These are phyloP conservation scores for Escallonia rubra DNA, from an alignment of 129 eudicot species.

Conservation along the genomic window DNA sequence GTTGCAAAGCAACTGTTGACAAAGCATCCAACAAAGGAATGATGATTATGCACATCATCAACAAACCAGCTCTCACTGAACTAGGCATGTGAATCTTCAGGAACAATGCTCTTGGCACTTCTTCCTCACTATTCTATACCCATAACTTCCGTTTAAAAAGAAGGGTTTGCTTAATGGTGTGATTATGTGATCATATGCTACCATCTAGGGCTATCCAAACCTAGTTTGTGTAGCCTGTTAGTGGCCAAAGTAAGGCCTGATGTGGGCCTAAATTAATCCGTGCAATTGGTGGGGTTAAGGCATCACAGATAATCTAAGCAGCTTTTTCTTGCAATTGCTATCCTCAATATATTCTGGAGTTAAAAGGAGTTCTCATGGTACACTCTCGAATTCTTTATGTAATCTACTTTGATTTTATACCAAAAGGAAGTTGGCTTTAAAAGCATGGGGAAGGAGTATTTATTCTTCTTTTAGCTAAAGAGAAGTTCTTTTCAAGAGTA, in stretches of 20 bases:
- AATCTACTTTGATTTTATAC: background rate
- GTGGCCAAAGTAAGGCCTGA: background rate
- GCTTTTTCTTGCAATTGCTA: background rate
- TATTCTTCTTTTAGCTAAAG: background rate
- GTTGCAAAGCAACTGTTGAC: background rate
- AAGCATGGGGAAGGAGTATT: background rate
- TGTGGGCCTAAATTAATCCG: too few relatives aligned
- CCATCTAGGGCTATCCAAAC: background rate
- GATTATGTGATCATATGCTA: background rate
- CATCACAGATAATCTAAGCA: too few relatives aligned
- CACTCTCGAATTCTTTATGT: background rate
- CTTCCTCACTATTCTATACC: background rate
- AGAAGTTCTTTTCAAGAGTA: background rate
- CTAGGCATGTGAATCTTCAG: background rate
- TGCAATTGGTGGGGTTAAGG: too few relatives aligned
- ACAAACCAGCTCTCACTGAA: background rate
- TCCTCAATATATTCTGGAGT: background rate
- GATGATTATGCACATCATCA: background rate
- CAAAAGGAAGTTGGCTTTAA: slow-evolving; percentile 3
- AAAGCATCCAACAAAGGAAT: background rate
- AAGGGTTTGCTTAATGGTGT: background rate
- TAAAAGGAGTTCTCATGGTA: background rate
- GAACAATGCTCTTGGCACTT: background rate
- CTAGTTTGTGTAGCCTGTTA: background rate
- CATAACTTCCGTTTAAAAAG: background rate